Evolutionary conservation across 768 basidiomycete species (phyloP).

Genomic region (Suillus paluster): DNA sequence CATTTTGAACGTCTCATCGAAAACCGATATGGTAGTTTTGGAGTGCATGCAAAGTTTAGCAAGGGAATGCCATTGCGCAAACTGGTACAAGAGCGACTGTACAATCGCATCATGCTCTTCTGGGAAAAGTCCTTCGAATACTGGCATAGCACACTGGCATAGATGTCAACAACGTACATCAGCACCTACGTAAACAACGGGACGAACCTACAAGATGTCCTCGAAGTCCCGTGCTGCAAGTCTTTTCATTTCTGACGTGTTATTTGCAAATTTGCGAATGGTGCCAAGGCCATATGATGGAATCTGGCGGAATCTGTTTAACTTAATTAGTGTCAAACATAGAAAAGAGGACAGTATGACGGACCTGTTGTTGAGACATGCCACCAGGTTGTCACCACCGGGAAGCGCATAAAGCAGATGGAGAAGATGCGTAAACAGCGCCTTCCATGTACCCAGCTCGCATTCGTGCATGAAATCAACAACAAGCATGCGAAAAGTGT

Average conservation of each 20-base stretch:
- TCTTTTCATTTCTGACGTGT: slow-evolving; percentile 26
- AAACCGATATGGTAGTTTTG: slow-evolving; percentile 21
- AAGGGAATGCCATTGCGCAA: slow-evolving; percentile 38
- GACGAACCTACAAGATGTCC: slow-evolving; percentile 28
- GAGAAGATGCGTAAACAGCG: slow-evolving; percentile 38
- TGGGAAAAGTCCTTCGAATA: slow-evolving; percentile 40
- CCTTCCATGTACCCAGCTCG: slow-evolving; percentile 44
- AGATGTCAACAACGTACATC: neutral
- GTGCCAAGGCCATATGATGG: slow-evolving; percentile 27
- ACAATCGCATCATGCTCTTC: slow-evolving; percentile 24
- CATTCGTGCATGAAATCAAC: slow-evolving; percentile 44
- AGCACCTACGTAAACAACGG: neutral
- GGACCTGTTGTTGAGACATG: slow-evolving; percentile 27
- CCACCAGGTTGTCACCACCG: slow-evolving; percentile 11
- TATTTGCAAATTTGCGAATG: slow-evolving; percentile 23
- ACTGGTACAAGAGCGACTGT: slow-evolving; percentile 26
- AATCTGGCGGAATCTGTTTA: slow-evolving; percentile 14
- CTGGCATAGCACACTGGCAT: slow-evolving; percentile 37
- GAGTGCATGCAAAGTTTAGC: slow-evolving; percentile 40
- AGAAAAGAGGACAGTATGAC: slow-evolving; percentile 1
- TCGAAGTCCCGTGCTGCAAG: slow-evolving; percentile 30
- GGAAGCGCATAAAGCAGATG: slow-evolving; percentile 26
- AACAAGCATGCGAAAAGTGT: slow-evolving; percentile 30
- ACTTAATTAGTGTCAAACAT: too few species aligned
- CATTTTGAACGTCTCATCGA: slow-evolving; percentile 6